A percentile compares a stretch with the other conserved stretches of the same genome.
phyloP scores from a whole-genome alignment of 164 flowering plant genomes.

The Buxus sempervirens region DNA sequence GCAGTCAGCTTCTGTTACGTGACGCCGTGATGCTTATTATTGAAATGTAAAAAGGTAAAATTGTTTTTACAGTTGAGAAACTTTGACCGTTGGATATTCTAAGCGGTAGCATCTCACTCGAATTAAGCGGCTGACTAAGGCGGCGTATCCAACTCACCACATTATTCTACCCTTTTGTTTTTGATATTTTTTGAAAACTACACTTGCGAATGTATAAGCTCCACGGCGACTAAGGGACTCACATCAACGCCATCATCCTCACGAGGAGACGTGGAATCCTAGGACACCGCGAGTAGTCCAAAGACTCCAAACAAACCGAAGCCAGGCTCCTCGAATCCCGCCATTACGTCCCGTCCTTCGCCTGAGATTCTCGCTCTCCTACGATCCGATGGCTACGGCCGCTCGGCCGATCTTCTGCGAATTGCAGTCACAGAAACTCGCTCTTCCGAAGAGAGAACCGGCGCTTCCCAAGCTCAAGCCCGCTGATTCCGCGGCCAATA shows the following conservation, averaged over 20 bases:
- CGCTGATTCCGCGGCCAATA: slow-evolving; percentile 15
- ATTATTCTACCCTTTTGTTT: too few species aligned
- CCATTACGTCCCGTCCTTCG: background rate
- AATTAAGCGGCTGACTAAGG: too few species aligned
- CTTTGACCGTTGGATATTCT: too few species aligned
- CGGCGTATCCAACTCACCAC: too few species aligned
- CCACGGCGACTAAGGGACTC: slow-evolving; percentile 10
- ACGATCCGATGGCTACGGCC: slow-evolving; percentile 25
- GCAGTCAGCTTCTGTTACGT: too few species aligned
- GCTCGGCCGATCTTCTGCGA: slow-evolving; percentile 33
- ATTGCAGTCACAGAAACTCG: slow-evolving; percentile 17
- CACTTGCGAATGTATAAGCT: slow-evolving; percentile 9
- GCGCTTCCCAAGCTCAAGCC: slow-evolving; percentile 1
- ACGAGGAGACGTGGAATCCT: slow-evolving; percentile 27
- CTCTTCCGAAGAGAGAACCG: slow-evolving; percentile 12
- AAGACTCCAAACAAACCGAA: background rate
- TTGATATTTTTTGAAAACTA: slow-evolving; percentile 10
- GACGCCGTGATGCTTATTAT: too few species aligned
- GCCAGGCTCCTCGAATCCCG: background rate
- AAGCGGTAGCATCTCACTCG: too few species aligned
- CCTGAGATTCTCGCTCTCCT: background rate
- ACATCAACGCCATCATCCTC: background rate
- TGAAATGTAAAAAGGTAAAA: too few species aligned
- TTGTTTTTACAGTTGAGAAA: too few species aligned
- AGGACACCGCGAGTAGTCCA: slow-evolving; percentile 9